Conservation (phyloP, 768 basidiomycete species). For the Boletus vermiculosoides region DNA sequence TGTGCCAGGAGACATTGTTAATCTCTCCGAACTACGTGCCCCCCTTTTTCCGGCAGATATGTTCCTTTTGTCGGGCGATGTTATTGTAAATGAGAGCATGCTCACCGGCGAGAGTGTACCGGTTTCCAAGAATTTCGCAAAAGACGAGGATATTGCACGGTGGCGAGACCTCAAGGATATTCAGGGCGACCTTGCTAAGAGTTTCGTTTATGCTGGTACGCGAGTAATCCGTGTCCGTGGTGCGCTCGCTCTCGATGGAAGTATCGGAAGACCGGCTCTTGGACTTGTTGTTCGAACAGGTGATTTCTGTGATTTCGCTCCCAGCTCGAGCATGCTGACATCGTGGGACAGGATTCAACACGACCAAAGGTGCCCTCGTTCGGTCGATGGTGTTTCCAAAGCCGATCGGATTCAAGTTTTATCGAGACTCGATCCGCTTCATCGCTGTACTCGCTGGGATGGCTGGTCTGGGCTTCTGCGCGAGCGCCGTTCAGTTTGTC, state of each 20-base stretch:
- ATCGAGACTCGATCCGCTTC: slow-evolving; percentile 87
- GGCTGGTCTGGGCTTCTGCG: slow-evolving; percentile 87
- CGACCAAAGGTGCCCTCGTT: slow-evolving; percentile 94
- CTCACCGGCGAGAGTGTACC: slow-evolving; percentile 98
- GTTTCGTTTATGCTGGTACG: slow-evolving; percentile 89
- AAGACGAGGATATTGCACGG: slow-evolving; percentile 68
- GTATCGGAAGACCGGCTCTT: slow-evolving; percentile 59
- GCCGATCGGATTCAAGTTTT: slow-evolving; percentile 98
- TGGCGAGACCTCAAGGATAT: slow-evolving; percentile 69
- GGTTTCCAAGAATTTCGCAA: slow-evolving; percentile 85
- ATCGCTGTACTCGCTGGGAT: slow-evolving; percentile 90
- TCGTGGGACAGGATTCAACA: slow-evolving; percentile 76
- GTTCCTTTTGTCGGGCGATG: slow-evolving; percentile 91
- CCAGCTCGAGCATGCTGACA: slow-evolving; percentile 4
- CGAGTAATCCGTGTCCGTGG: slow-evolving; percentile 84
- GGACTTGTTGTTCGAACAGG: slow-evolving; percentile 88
- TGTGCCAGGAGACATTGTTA: slow-evolving; percentile 90
- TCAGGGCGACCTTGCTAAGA: slow-evolving; percentile 63
- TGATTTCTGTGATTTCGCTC: slow-evolving; percentile 29
- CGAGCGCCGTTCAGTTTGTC: slow-evolving; percentile 89
- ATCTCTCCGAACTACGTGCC: slow-evolving; percentile 76
- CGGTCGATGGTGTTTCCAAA: slow-evolving; percentile 99
- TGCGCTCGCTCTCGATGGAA: slow-evolving; percentile 50
- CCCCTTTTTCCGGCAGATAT: slow-evolving; percentile 84
- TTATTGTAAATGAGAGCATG: slow-evolving; percentile 99